Base-by-base conservation (phyloP, 495 filamentous ascomycete species). In the Aspergillus homomorphus region DNA sequence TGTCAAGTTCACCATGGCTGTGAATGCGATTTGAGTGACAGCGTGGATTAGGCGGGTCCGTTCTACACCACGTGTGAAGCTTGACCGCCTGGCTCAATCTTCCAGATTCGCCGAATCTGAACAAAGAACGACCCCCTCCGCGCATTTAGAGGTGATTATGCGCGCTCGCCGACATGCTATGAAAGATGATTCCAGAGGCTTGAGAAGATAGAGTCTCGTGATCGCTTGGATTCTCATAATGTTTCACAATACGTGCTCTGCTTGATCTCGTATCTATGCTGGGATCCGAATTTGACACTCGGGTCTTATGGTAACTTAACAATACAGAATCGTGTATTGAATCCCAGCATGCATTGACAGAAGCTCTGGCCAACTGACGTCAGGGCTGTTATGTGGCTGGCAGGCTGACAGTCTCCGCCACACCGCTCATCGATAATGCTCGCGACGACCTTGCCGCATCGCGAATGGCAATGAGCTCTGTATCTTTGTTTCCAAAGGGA, bases 31-130 rank as follows among this genome's bases (percentile, higher is more conserved):
- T n/a, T n/a, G 33, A 14, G 33, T 61, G 58, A 53, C 14, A 49
- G 53, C 42, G 53, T 23, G 30, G 53, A 30, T 51, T 60, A 16
- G 55, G 65, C 62, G 58, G 66, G 66, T 71, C 64, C 66, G 63
- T 63, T 53, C 61, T 51, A 66, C 60, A 58, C 68, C 70, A 73
- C 70, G 70, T 73, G 66, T 63, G 57, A 66, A 65, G 63, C 58
- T 71, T 69, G 63, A 67, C 70, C 65, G 64, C 64, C 62, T 58
- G 52, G 20, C 20, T 1, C 10, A 22, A 23, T 10, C 48, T 9
- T 51, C 1, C 15, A 24, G 6, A 4, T 50, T 23, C 3, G 12
- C 18, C 23, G 20, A 19, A 22, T n/a, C 44, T 46, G 45, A 23
- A 51, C 33, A 38, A 38, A 38, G 33, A 38, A 38, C n/a, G n/a